Evolutionary conservation across 192 early-diverging fungal genomes (phyloP).

Genomic region (Powellomyces hirtus): DNA sequence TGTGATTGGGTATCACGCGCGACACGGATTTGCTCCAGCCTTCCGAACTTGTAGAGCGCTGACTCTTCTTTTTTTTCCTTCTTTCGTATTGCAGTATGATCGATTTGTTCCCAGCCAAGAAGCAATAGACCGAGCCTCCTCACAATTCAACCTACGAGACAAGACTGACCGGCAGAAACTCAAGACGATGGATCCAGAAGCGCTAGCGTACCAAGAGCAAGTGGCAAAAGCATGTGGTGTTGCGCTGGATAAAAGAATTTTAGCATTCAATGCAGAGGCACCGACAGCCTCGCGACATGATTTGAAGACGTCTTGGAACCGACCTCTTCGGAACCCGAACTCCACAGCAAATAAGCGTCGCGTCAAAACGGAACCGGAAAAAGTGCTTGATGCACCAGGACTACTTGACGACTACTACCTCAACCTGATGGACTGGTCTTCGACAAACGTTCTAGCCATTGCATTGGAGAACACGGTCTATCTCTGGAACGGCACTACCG

Average conservation of each 20-base stretch:
- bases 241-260: conserved; percentile 73
- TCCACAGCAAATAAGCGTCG: conserved; percentile 44
- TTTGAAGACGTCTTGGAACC: conserved; percentile 57
- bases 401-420: conserved; percentile 57
- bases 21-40: too few species aligned
- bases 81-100: conserved; percentile 56
- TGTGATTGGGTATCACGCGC: too few species aligned
- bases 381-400: conserved; percentile 85
- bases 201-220: conserved; percentile 70
- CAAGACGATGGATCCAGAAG: conserved; percentile 35
- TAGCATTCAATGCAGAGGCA: conserved; percentile 76
- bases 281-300: conserved; percentile 51
- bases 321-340: conserved; percentile 42
- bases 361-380: conserved; percentile 78
- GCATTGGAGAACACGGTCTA: conserved; percentile 51
- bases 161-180: conserved; percentile 20
- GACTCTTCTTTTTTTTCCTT: background rate
- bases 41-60: too few species aligned
- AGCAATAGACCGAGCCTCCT: conserved; percentile 64
- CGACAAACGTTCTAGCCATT: conserved; percentile 48
- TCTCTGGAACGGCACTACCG: conserved; percentile 55
- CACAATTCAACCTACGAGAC: conserved; percentile 63
- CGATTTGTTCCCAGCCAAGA: conserved; percentile 84
- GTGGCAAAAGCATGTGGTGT: conserved; percentile 81
- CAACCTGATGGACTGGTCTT: conserved; percentile 54